A percentile compares a stretch with the other conserved stretches of the same genome.
Conservation (phyloP, 768 basidiomycete genomes). For the Kwoniella shandongensis region DNA sequence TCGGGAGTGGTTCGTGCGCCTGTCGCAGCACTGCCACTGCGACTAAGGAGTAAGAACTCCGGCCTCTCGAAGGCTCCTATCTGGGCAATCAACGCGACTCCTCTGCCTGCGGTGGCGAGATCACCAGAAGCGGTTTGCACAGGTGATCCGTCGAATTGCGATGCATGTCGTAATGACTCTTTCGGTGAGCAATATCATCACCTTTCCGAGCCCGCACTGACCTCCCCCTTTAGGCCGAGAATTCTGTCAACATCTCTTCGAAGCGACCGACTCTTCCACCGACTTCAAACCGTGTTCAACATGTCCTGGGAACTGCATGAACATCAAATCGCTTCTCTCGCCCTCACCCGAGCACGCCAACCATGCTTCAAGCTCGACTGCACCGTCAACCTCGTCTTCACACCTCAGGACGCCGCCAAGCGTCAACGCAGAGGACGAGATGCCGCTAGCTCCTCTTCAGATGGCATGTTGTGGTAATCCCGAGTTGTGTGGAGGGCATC, state of each 20-base stretch:
- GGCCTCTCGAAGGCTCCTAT: conserved; percentile 23
- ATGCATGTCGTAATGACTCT: conserved; percentile 43
- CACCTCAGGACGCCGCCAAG: not conserved
- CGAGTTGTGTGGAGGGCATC: conserved; percentile 28
- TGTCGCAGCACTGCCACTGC: conserved; percentile 26
- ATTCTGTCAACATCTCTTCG: conserved; percentile 40
- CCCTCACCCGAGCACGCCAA: conserved; percentile 4
- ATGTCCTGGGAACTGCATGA: conserved; percentile 38
- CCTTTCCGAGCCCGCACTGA: not conserved
- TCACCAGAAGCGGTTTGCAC: conserved; percentile 39
- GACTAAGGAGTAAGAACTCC: conserved; percentile 14
- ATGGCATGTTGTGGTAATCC: conserved; percentile 39
- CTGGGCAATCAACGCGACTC: conserved; percentile 24
- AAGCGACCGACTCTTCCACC: conserved; percentile 11
- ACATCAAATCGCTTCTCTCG: conserved; percentile 27
- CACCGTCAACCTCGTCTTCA: conserved; percentile 9
- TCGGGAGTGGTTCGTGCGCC: no score
- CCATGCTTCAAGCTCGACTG: conserved; percentile 1
- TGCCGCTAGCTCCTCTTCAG: conserved; percentile 22
- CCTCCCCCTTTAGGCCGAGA: conserved; percentile 33
- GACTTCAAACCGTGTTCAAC: conserved; percentile 20
- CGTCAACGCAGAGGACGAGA: conserved; percentile 10
- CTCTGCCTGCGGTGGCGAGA: not conserved
- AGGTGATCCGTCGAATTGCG: conserved; percentile 48
- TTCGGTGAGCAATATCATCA: conserved; percentile 34